A percentile compares a stretch with the other conserved stretches of the same genome.
phyloP scores from a whole-genome alignment of 108 stramenopile genomes.

The Bacterosira constricta region DNA sequence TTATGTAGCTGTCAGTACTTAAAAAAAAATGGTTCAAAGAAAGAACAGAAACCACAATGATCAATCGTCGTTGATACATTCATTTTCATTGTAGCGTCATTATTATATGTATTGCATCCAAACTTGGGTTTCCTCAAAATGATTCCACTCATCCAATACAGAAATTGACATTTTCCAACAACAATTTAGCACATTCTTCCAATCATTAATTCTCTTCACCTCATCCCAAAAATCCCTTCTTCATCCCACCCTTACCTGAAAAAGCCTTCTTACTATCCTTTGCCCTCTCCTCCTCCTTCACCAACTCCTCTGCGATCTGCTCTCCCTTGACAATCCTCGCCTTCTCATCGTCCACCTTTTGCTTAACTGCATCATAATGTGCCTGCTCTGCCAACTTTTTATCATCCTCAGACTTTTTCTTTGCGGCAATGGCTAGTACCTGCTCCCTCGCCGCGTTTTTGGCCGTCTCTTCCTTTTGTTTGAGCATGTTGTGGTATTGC shows the following conservation, averaged over 20 bases:
- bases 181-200: too few relatives aligned
- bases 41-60: too few relatives aligned
- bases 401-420: slow-evolving; percentile 32
- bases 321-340: slow-evolving; percentile 59
- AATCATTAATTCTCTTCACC: neutral
- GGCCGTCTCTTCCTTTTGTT: slow-evolving; percentile 79
- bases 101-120: neutral
- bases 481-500: slow-evolving; percentile 92
- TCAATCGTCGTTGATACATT: neutral
- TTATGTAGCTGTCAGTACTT: too few relatives aligned
- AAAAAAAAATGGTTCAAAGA: too few relatives aligned
- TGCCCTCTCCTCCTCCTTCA: slow-evolving; percentile 79
- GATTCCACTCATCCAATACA: too few relatives aligned
- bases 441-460: slow-evolving; percentile 58
- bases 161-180: too few relatives aligned
- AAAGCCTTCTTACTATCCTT: slow-evolving; percentile 77
- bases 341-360: slow-evolving; percentile 38
- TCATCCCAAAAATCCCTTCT: slow-evolving; percentile 79
- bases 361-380: slow-evolving; percentile 42
- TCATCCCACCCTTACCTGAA: slow-evolving; percentile 53
- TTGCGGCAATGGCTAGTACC: slow-evolving; percentile 58
- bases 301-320: slow-evolving; percentile 59
- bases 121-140: too few relatives aligned
- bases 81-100: neutral
- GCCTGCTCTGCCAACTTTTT: slow-evolving; percentile 50